Evolutionary conservation across 805 yeast genomes (phyloP), one percentile per base, ranked within the genome.

Genomic region (Wickerhamomyces queroliae): DNA sequence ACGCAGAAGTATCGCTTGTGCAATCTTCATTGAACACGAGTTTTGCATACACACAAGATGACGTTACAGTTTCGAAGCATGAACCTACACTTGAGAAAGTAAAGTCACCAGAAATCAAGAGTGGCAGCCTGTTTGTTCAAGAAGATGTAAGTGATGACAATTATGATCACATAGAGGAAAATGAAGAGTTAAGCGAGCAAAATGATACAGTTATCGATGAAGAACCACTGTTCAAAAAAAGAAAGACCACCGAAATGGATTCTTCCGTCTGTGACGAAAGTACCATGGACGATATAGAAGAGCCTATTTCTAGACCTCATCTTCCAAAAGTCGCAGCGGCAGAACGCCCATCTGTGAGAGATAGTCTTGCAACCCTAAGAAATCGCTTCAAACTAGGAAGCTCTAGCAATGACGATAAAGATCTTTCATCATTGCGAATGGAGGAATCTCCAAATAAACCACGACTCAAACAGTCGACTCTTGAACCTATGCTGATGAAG

Each of bases 401-500:
- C 25, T 8, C 11, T 11, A 11, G 8, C 25, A 23, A 23, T 8
- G 25, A 23, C 13, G n/a, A n/a, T 4, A 16, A 30, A 15, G 16
- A 34, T 7, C 37, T 47, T 12, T 42, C 51, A 5, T 46, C 50
- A 2, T 50, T 44, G 28, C 38, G 39, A 27, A 43, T 45, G 42
- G 46, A 37, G 3, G 27, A 19, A 9, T 15, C 33, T 5, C 4
- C 19, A 5, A 12, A 36, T 6, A 24, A 16, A 13, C 15, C 33
- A 17, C 28, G 22, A 10, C 16, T 16, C 23, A 36, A 23, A 11
- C 42, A 42, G 22, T 16, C 28, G 2, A 38, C 40, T 4, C 7
- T 39, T 10, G 43, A 43, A 5, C 19, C 35, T 12, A 47, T 55
- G 9, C 44, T 49, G 1, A 45, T 56, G 33, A 51, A 51, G 25